Percentiles rank a stretch among this genome's conserved stretches.
Conservation (phyloP, 225 moss, liverwort and hornwort species). For the Physcomitrium patens region DNA sequence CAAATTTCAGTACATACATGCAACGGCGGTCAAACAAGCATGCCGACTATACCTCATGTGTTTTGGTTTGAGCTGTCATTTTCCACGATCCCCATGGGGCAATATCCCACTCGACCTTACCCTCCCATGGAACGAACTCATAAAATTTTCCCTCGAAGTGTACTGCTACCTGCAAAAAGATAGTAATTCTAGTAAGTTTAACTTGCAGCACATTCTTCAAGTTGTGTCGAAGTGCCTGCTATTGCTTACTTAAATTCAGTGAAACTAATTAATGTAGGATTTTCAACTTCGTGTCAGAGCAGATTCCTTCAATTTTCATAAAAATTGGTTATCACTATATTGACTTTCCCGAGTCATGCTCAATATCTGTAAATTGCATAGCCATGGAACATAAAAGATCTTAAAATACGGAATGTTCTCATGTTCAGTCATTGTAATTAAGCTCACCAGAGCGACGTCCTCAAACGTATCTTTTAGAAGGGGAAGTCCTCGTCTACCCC, state of each 20-base stretch:
- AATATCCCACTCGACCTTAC: constrained; percentile 73
- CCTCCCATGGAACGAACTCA: constrained; percentile 77
- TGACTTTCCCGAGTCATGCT: background rate
- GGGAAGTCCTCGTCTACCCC: constrained; percentile 72
- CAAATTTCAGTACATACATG: background rate
- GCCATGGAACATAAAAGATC: background rate
- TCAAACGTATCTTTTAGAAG: constrained; percentile 58
- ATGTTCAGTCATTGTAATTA: background rate
- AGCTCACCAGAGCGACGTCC: constrained; percentile 70
- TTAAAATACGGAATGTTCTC: background rate
- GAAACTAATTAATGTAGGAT: background rate
- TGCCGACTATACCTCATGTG: constrained; percentile 49
- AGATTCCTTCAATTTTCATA: background rate
- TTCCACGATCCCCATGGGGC: constrained; percentile 79
- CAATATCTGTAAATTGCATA: background rate
- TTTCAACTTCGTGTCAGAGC: too few species aligned
- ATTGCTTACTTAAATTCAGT: background rate
- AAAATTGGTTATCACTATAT: background rate
- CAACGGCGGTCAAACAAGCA: background rate
- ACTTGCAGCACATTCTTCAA: too few species aligned
- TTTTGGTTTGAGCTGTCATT: constrained; percentile 52
- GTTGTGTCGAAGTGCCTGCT: background rate
- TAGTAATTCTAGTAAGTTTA: too few species aligned
- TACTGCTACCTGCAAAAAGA: constrained; percentile 52
- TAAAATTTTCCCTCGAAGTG: constrained; percentile 74